Conservation (phyloP, 805 yeast genomes). For the Kuraishia capsulata region DNA sequence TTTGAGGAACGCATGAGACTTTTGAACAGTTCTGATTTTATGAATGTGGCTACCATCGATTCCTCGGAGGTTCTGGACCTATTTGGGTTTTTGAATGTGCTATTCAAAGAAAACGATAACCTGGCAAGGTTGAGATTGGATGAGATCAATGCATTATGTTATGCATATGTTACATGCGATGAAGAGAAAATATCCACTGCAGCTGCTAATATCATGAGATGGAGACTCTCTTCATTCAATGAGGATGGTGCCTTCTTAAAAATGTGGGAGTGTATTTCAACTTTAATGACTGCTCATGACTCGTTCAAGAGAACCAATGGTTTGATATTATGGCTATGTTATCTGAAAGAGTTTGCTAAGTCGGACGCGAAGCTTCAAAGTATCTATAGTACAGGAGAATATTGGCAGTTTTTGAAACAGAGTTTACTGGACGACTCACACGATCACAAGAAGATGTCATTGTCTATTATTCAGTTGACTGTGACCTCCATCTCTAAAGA, state of each 20-base stretch:
- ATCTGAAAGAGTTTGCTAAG: background rate
- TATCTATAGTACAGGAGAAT: constrained; percentile 21
- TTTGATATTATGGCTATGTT: constrained; percentile 2
- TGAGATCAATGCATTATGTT: background rate
- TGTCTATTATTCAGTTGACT: constrained; percentile 57
- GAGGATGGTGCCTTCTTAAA: background rate
- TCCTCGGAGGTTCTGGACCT: background rate
- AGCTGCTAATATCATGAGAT: background rate
- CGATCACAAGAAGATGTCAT: constrained; percentile 59
- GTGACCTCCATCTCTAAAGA: constrained; percentile 31
- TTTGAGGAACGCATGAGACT: background rate
- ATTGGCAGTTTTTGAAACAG: constrained; percentile 50
- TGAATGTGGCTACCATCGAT: background rate
- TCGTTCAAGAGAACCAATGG: constrained; percentile 1
- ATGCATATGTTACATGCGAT: background rate
- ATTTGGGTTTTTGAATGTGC: background rate
- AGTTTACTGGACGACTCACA: constrained; percentile 49
- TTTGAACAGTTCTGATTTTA: background rate
- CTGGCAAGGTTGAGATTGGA: background rate
- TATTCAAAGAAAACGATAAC: background rate
- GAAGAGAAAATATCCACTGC: background rate
- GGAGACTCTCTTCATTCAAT: too few relatives aligned
- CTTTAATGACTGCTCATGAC: background rate
- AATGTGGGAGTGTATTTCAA: constrained; percentile 1
- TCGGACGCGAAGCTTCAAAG: constrained; percentile 17